Percentiles rank a stretch among this genome's conserved stretches.
Conservation (phyloP, 2,329 filamentous ascomycete genomes). For the Aspergillus latus region DNA sequence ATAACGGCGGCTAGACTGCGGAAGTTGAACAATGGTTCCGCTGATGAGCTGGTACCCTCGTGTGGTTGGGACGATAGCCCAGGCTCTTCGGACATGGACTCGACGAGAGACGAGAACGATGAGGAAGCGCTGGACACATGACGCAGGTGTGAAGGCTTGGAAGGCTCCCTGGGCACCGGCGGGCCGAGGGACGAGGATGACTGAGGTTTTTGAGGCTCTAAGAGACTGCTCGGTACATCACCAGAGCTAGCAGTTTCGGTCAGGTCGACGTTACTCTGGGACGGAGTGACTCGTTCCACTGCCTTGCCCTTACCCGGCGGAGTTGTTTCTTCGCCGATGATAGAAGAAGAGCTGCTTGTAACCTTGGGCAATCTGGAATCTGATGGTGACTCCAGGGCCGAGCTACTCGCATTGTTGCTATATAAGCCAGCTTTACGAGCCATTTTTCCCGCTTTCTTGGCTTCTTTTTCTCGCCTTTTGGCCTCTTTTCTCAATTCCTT, state of each 20-base stretch:
- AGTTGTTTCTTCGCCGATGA: conserved; percentile 27
- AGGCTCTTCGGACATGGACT: conserved; percentile 53
- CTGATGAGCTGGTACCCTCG: conserved; percentile 50
- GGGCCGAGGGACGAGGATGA: conserved; percentile 41
- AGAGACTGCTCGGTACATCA: conserved; percentile 6
- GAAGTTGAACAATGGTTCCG: conserved; percentile 89
- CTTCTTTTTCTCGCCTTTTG: conserved; percentile 81
- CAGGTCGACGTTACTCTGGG: conserved; percentile 18
- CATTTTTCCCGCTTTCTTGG: conserved; percentile 69
- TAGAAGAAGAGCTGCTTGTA: conserved; percentile 38
- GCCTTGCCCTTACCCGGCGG: conserved; percentile 65
- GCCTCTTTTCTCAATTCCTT: conserved; percentile 78
- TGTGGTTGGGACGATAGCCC: conserved; percentile 40
- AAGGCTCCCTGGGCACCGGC: conserved; percentile 49
- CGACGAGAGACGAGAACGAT: conserved; percentile 71
- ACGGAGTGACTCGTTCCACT: conserved; percentile 56
- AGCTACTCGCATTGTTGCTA: conserved; percentile 59
- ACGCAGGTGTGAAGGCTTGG: conserved; percentile 69
- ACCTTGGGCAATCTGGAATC: conserved; percentile 14
- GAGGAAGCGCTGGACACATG: conserved; percentile 88
- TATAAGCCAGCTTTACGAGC: conserved; percentile 63
- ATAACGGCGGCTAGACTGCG: conserved; percentile 83
- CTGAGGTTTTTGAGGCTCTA: conserved; percentile 22
- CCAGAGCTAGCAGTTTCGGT: conserved; percentile 35
- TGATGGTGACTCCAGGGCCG: conserved; percentile 54